Evolutionary conservation across 805 yeast species (phyloP), one percentile per base, ranked within the genome.

Genomic region (Wickerhamiella australiensis): DNA sequence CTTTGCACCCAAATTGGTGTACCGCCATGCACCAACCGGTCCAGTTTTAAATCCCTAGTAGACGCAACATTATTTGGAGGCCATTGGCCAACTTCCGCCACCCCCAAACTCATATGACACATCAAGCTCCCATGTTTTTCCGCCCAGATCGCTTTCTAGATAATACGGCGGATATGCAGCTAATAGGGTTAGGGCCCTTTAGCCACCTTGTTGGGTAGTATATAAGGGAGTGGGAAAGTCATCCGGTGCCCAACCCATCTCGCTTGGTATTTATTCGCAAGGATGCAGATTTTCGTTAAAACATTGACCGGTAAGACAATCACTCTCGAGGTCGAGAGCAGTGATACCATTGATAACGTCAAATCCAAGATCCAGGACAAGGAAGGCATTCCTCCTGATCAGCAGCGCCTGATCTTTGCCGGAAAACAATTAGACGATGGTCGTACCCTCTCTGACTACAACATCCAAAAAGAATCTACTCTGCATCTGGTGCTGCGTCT

Each of bases 381-480:
- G 77, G 95, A 85, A 71, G 95, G 95, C 62, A 86, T 86, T 63
- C 95, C 95, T 63, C 95, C 95, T 61, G 95, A 86, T 75, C 95
- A 86, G 70, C 95, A 86, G 73, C 80, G 95, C 74, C 75, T 86
- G 63, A 86, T 86, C 71, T 86, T 86, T 64, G 95, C 95, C 61
- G 95, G 95, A 77, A 86, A 86, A 76, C 96, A 86, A 72, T 76
- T 86, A 61, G 96, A 86, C 73, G 96, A 86, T 63, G 96, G 96
- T 60, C 82, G 95, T 76, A 86, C 95, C 47, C 73, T 86, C 57
- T 82, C 94, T 48, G 95, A 86, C 71, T 86, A 85, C 82, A 86
- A 85, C 80, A 85, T 85, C 68, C 95, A 86, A 73, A 86, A 86
- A 77, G 95, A 86, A 72, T 85, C 95, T 51, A 79, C 94, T 46